Base-by-base conservation (phyloP, 129 eudicot species). In the Flaveria brownii region DNA sequence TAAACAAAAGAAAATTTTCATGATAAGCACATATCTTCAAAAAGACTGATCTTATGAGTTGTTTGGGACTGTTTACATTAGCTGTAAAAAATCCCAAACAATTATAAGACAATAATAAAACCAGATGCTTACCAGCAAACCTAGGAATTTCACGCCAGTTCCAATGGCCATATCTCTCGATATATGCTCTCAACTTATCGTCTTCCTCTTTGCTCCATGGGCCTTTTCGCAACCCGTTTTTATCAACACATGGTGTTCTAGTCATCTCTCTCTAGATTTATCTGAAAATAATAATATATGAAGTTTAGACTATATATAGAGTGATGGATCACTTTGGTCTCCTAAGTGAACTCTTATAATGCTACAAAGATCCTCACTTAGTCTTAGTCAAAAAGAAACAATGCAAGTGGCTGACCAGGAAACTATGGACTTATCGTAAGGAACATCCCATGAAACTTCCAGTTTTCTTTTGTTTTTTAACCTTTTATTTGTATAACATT, bases 161-260 rank as follows among this genome's bases (percentile, higher is more conserved):
- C 73, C 77, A 68, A 51, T 80, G 79, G 47, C 84, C 84, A 20
- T 49, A 56, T 66, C 43, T 72, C 17, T 60, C 36, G 18, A 84
- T 80, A 39, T 84, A 77, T 30, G 73, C 70, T 47, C 30, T 52
- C 36, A 84, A 43, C 80, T 72, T 73, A 43, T 67, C 70, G 57
- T 84, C 87, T 80, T 84, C 87, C 28, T 80, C 85, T 22, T 59
- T 41, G 74, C 72, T 78, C 86, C 86, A 83, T 5, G 86, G 72
- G 61, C 83, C 71, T 59, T 70, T 79, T 78, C 71, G 74, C 36
- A 71, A 61, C 1, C 73, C 78, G 17, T 30, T 28, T 33, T 80
- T 80, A 16, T 66, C 72, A 2, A 62, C 49, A 25, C 5, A 25
- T 7, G 64, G 36, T 50, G 18, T 45, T 26, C 78, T 59, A 14